Percentiles rank a stretch among this genome's conserved stretches.
Evolutionary conservation across 78 protist genomes (phyloP).

Genomic region (Capsaspora owczarzaki): DNA sequence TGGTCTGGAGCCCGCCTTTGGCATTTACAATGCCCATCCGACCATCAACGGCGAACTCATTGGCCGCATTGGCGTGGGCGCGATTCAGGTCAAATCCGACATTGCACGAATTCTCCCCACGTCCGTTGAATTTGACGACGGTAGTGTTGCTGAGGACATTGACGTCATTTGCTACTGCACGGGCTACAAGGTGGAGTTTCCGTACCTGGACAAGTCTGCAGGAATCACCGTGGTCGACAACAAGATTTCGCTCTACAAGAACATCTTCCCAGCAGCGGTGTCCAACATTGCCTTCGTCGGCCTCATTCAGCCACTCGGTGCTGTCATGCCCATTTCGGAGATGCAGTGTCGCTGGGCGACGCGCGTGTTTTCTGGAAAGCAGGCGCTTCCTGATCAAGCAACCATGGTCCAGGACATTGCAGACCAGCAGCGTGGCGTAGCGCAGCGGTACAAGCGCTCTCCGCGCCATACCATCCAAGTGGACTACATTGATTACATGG

Average conservation of each 20-base stretch:
- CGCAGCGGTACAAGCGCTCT: neutral
- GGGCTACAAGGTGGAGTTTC: neutral
- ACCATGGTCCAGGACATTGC: neutral
- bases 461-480: neutral
- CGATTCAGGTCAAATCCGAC: neutral
- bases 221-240: neutral
- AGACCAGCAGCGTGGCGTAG: neutral
- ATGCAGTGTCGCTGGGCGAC: neutral
- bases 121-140: neutral
- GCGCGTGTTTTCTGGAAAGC: neutral
- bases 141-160: neutral
- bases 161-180: neutral
- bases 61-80: neutral
- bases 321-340: neutral
- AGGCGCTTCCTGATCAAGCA: neutral
- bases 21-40: neutral
- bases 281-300: neutral
- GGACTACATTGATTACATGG: neutral
- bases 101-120: neutral
- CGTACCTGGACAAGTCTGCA: neutral
- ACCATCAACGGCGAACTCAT: neutral
- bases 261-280: neutral
- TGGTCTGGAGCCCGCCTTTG: neutral
- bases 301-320: slow-evolving; percentile 1
- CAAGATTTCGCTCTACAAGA: neutral